Evolutionary conservation across 2,329 filamentous ascomycete genomes (phyloP), one percentile per base, ranked within the genome.

Genomic region (Fusarium sororula): DNA sequence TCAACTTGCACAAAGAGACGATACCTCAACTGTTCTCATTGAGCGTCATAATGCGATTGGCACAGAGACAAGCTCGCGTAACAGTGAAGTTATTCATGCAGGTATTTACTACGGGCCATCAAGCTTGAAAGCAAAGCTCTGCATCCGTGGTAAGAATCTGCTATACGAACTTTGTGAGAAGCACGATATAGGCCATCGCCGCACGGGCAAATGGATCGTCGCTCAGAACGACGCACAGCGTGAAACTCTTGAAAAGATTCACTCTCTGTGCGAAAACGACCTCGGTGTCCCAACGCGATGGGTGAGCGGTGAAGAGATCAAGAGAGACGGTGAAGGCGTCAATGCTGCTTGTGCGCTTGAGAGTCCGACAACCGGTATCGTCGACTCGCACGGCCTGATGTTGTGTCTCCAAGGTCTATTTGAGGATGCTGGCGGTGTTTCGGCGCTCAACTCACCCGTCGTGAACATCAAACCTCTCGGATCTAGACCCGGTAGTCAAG

Each of bases 61-160:
- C 56, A 96, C 91, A 35, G 95, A 98, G 84, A 98, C 95, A 1
- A 95, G 93, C 72, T 94, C 93, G 74, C 91, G 95, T 75, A 98
- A 98, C 85, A 96, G 93, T 79, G 95, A 98, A 88, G 96, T 98
- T 63, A 97, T 99, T 77, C 96, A 99, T 82, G 96, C 94, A 3
- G 96, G 96, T 20, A 88, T 98, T 73, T 98, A 98, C 87, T 98
- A 98, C 83, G 94, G 93, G 22, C 81, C 87, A 11, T 83, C 84
- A 45, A 92, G 91, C 3, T 89, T 98, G 60, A 99, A 99, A 84
- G 94, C 95, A 3, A 84, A 85, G 22, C 89, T 99, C 18, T 99
- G 96, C 84, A 87, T 98, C 73, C 85, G 86, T 38, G 96, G 96
- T 68, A 92, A 92, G 76, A 81, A 91, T 38, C 86, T 94, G 81